Evolutionary conservation across 805 yeast species (phyloP), one percentile per base, ranked within the genome.

Genomic region (Nakazawaea anatomiae): DNA sequence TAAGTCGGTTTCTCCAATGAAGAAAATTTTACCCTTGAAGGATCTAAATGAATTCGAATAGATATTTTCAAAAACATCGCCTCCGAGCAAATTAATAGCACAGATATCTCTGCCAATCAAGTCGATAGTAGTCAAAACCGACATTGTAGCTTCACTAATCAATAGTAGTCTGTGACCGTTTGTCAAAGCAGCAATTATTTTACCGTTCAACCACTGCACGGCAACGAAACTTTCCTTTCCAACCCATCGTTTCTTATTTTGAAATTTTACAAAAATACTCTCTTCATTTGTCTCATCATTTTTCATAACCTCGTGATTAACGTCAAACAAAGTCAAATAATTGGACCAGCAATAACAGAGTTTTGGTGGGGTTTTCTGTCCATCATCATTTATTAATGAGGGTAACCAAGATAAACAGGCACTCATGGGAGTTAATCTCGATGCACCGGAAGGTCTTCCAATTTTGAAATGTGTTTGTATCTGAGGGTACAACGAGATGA

Each of bases 291-390:
- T 36, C 28, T 54, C 58, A 4, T 57, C 55, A 51, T 64, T 62
- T 6, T 47, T 54, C 6, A 60, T 50, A 0, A 65, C 61, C 10
- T 70, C 70, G 48, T 70, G 63, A 18, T 62, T 64, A 2, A 84
- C 63, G 50, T 83, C 85, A 7, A 83, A 56, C 1, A 88, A 59
- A 0, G 82, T 79, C 48, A 87, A 58, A 6, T 73, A 70, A 52
- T 82, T 80, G n/a, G 79, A 71, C 86, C 89, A 86, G 39, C 87
- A 72, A 55, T 83, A 87, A 0, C 87, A 91, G 41, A 88, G 62
- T 52, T 74, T 66, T 0, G 89, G 78, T 0, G 66, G 58, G 59
- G 57, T 57, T 60, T 41, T 50, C n/a, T 51, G 46, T 6, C 64
- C 58, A 31, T 60, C 60, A 12, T 55, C 56, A 35, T 51, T 53